A percentile compares a stretch with the other conserved stretches of the same genome.
Evolutionary conservation across 768 basidiomycete genomes (phyloP).

Genomic region (Tephrocybe sp.): DNA sequence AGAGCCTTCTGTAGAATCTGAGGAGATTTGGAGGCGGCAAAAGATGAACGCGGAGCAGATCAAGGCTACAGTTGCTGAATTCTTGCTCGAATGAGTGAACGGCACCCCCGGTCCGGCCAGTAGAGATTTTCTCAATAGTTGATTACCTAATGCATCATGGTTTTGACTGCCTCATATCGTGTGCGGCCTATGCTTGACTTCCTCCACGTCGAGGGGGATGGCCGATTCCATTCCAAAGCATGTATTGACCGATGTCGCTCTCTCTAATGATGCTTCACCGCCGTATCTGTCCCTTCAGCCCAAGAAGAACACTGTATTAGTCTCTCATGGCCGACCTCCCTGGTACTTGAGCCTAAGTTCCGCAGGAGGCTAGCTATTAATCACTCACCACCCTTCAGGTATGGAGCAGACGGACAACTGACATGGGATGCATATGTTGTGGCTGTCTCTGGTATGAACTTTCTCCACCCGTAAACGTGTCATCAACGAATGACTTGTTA

Average conservation of each 20-base stretch:
- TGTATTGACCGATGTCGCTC: slow-evolving; percentile 11
- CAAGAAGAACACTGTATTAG: slow-evolving; percentile 75
- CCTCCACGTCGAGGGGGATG: slow-evolving; percentile 16
- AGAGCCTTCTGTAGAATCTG: background rate
- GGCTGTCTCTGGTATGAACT: slow-evolving; percentile 70
- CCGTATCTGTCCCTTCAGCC: slow-evolving; percentile 35
- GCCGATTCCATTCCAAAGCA: slow-evolving; percentile 18
- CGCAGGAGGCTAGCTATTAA: slow-evolving; percentile 2
- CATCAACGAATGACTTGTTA: background rate
- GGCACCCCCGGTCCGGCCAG: background rate
- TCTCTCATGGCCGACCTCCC: slow-evolving; percentile 83
- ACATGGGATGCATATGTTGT: slow-evolving; percentile 80
- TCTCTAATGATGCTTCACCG: slow-evolving; percentile 6
- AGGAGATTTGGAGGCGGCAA: slow-evolving; percentile 31
- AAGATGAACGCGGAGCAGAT: slow-evolving; percentile 30
- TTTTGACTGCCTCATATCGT: background rate
- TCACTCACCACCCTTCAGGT: slow-evolving; percentile 46
- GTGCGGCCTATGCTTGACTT: slow-evolving; percentile 1
- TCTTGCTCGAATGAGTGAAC: slow-evolving; percentile 33
- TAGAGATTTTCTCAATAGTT: background rate
- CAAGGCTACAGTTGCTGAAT: slow-evolving; percentile 38
- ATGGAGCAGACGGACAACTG: slow-evolving; percentile 70
- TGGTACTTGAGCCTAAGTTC: slow-evolving; percentile 46
- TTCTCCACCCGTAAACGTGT: background rate
- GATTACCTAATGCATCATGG: slow-evolving; percentile 13